Conservation (phyloP, 352 stramenopile genomes). For the Globisporangium cylindrosporum region DNA sequence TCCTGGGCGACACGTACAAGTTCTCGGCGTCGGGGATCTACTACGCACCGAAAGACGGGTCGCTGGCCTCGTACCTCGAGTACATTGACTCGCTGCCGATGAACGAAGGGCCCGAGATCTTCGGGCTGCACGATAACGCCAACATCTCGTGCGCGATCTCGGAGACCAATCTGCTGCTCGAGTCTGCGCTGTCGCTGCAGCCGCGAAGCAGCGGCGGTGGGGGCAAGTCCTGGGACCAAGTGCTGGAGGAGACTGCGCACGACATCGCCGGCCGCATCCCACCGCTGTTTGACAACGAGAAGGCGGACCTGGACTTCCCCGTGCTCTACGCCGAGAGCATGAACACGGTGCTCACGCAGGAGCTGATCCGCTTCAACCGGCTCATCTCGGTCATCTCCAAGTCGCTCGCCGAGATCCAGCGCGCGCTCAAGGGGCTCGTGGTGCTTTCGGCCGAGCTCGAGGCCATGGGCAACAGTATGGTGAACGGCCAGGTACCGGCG, state of each 20-base stretch:
- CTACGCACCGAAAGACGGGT: slow-evolving; percentile 52
- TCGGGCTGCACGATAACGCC: slow-evolving; percentile 84
- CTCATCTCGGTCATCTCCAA: slow-evolving; percentile 73
- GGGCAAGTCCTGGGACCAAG: slow-evolving; percentile 89
- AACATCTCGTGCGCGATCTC: slow-evolving; percentile 89
- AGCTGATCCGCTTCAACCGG: slow-evolving; percentile 91
- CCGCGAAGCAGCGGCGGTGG: slow-evolving; percentile 74
- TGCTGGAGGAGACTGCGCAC: slow-evolving; percentile 80
- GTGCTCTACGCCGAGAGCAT: slow-evolving; percentile 85
- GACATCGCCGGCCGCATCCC: slow-evolving; percentile 83
- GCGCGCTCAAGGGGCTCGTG: slow-evolving; percentile 90
- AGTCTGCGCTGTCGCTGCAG: slow-evolving; percentile 89
- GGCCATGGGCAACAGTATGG: slow-evolving; percentile 92
- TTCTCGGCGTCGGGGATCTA: slow-evolving; percentile 87
- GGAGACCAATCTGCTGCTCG: slow-evolving; percentile 83
- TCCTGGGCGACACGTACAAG: slow-evolving; percentile 70
- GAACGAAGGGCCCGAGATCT: slow-evolving; percentile 85
- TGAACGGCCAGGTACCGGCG: slow-evolving; percentile 86
- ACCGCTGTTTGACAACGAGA: slow-evolving; percentile 88
- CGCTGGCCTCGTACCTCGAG: slow-evolving; percentile 55
- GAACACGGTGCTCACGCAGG: slow-evolving; percentile 89
- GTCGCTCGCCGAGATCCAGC: slow-evolving; percentile 88
- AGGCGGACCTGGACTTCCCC: slow-evolving; percentile 82
- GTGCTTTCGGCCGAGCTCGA: slow-evolving; percentile 92
- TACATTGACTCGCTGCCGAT: slow-evolving; percentile 85